Conservation (phyloP, 108 stramenopile species). For the Stephanodiscus minutulus region DNA sequence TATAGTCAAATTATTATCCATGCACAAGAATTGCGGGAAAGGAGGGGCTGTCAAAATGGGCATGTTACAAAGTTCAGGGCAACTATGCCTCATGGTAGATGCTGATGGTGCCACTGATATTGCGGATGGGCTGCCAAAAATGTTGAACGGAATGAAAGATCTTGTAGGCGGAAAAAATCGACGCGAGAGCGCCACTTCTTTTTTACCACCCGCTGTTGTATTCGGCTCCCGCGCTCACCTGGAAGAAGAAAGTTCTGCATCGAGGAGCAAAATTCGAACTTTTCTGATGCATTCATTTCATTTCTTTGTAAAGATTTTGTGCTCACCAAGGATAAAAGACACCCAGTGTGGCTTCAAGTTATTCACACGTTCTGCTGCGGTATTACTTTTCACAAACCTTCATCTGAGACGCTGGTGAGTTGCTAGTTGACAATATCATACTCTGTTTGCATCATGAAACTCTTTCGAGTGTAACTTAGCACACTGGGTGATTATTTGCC, state of each 20-base stretch:
- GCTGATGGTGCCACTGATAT: constrained; percentile 89
- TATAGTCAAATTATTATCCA: constrained; percentile 49
- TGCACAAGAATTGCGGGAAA: constrained; percentile 63
- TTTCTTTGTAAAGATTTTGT: constrained; percentile 67
- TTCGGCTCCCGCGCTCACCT: constrained; percentile 84
- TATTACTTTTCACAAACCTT: constrained; percentile 58
- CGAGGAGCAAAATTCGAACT: constrained; percentile 68
- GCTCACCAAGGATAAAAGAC: constrained; percentile 64
- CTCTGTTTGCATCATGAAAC: neutral
- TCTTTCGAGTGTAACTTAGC: neutral
- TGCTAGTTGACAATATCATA: neutral
- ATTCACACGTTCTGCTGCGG: constrained; percentile 56
- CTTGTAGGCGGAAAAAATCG: neutral
- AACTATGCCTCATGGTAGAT: constrained; percentile 77
- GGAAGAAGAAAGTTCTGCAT: constrained; percentile 45
- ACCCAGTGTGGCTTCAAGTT: constrained; percentile 90
- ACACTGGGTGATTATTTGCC: neutral
- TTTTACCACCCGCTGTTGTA: constrained; percentile 40
- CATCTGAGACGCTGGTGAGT: constrained; percentile 70
- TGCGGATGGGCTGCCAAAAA: constrained; percentile 59
- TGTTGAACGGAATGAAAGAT: constrained; percentile 46
- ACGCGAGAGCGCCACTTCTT: constrained; percentile 14
- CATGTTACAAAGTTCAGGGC: constrained; percentile 61
- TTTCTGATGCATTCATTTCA: constrained; percentile 82
- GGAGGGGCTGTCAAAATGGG: constrained; percentile 81